Evolutionary conservation across 768 basidiomycete genomes (phyloP), one percentile per base, ranked within the genome.

Genomic region (Chalciporus chontae): DNA sequence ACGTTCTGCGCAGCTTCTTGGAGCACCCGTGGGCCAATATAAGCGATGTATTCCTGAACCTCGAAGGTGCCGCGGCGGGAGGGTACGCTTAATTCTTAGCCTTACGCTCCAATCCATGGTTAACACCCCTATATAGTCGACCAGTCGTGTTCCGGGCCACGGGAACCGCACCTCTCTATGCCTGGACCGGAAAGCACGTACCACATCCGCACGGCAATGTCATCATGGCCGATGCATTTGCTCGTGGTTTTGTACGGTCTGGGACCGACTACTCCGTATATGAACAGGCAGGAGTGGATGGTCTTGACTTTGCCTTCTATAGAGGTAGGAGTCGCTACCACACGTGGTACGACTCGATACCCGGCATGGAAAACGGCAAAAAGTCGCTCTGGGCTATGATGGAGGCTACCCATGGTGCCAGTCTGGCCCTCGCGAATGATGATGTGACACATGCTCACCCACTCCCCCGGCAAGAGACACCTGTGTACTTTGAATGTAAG

Each of bases 301-400:
- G 90, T 4, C 72, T 90, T 5, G 90, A 92, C 57, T 68, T 91
- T 27, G 86, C 90, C 1, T 92, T 90, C 61, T 92, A 90, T 66
- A 77, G 75, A 51, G 80, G 81, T 1, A 75, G 90, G 38, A 83
- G 84, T 52, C 77, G 74, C 53, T 92, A 92, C 56, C 90, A 93
- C 63, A 91, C 90, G 0, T 77, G 77, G 59, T 79, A 79, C 37
- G 90, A 92, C 59, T 75, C 81, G 1, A 74, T 90, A 39, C 72
- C 84, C 7, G 78, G 77, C 44, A 81, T 75, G 26, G 62, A 71
- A 3, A 84, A 83, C 0, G 72, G 75, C 11, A 72, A 75, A 55
- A 75, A 70, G 31, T 70, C 84, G 8, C 69, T 93, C 8, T 92
- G 89, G 88, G 75, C 81, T 3, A 87, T 90, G 84, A 78, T 92